Evolutionary conservation across 345 rosid genomes (phyloP).

Genomic region (Tarenaya hassleriana): DNA sequence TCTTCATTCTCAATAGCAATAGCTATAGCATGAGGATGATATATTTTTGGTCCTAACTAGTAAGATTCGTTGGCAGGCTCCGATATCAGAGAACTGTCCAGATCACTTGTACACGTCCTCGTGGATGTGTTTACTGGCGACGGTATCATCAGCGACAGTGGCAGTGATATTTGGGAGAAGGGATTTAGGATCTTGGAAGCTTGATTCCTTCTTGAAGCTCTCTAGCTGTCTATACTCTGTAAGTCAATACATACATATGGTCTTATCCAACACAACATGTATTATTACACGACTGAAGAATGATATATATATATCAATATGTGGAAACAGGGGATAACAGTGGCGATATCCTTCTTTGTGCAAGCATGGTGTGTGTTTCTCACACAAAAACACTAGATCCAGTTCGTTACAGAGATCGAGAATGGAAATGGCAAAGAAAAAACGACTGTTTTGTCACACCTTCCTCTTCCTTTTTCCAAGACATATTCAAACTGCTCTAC

Average conservation of each 20-base stretch:
- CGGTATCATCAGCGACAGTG: conserved; percentile 35
- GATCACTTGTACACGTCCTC: conserved; percentile 47
- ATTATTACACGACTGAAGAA: no score
- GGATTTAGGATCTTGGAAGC: conserved; percentile 28
- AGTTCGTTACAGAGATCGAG: no score
- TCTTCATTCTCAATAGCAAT: neutral
- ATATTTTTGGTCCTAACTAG: neutral
- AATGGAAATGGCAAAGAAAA: no score
- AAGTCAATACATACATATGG: conserved; percentile 8
- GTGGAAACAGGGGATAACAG: conserved; percentile 38
- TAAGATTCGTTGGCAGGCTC: conserved; percentile 31
- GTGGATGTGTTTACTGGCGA: conserved; percentile 48
- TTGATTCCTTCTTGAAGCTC: conserved; percentile 35
- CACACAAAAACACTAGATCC: no score
- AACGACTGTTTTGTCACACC: no score
- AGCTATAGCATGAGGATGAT: no score
- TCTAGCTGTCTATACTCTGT: conserved; percentile 40
- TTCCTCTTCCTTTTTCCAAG: no score
- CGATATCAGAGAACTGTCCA: conserved; percentile 38
- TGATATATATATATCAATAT: no score
- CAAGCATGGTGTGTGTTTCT: conserved; percentile 74
- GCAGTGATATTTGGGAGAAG: conserved; percentile 30
- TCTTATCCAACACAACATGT: no score
- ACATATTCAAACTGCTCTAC: no score
- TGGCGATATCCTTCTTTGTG: conserved; percentile 43